Conservation (phyloP, 768 basidiomycete species). For the Holtermannia corniformis region DNA sequence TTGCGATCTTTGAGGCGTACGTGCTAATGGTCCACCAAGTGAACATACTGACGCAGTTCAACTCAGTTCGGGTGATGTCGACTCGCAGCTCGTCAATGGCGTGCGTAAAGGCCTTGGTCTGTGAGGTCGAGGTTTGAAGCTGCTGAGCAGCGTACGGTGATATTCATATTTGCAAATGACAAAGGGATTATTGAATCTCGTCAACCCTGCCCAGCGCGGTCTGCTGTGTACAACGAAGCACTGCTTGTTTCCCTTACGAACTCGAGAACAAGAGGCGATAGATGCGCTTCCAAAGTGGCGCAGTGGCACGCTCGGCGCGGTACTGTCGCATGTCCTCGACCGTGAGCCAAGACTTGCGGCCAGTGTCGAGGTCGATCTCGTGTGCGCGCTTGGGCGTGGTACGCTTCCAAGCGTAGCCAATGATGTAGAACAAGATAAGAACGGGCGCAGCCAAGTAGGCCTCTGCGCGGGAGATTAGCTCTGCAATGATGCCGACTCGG, state of each 20-base stretch:
- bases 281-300: constrained; percentile 27
- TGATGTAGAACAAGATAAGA: constrained; percentile 29
- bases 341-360: constrained; percentile 38
- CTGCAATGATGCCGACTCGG: neutral
- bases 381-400: constrained; percentile 20
- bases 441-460: constrained; percentile 34
- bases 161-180: too few relatives aligned
- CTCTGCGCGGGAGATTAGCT: constrained; percentile 4
- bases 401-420: constrained; percentile 35
- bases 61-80: too few relatives aligned
- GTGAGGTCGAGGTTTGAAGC: too few relatives aligned
- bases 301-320: constrained; percentile 24
- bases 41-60: too few relatives aligned
- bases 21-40: too few relatives aligned
- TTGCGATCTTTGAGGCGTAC: too few relatives aligned
- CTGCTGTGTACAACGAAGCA: neutral
- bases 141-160: too few relatives aligned
- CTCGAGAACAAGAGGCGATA: constrained; percentile 36
- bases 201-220: too few relatives aligned
- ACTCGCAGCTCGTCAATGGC: too few relatives aligned
- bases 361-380: constrained; percentile 41
- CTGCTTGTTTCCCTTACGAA: neutral
- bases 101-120: too few relatives aligned
- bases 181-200: too few relatives aligned
- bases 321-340: constrained; percentile 36